phyloP scores from a whole-genome alignment of 1,284 basidiomycete genomes.

The Omphalotus olearius region DNA sequence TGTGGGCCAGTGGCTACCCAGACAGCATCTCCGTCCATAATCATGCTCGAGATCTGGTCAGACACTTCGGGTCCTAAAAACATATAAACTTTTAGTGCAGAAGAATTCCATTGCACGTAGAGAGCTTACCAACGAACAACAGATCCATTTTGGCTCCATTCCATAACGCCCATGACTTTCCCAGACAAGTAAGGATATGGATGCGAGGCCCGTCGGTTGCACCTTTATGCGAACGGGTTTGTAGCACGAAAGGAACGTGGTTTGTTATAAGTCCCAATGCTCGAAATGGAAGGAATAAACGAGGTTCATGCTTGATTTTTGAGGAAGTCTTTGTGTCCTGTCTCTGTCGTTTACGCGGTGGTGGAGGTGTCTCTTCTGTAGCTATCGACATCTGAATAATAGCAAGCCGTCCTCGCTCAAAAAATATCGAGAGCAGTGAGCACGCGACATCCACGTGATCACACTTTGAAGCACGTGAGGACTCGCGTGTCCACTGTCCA shows the following conservation, averaged over 20 bases:
- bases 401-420: not conserved
- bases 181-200: conserved; percentile 86
- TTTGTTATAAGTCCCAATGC: conserved; percentile 93
- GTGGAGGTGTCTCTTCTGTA: conserved; percentile 23
- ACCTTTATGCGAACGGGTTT: conserved; percentile 85
- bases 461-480: too few relatives aligned
- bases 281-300: conserved; percentile 92
- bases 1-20: conserved; percentile 75
- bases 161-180: conserved; percentile 94
- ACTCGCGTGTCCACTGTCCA: too few relatives aligned
- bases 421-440: conserved; percentile 1
- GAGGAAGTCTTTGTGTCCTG: conserved; percentile 16
- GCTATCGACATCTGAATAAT: conserved; percentile 10
- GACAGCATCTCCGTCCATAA: conserved; percentile 83
- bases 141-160: conserved; percentile 91
- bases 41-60: conserved; percentile 71
- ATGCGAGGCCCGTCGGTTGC: conserved; percentile 78
- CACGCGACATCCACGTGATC: conserved; percentile 6
- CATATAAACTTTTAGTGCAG: not conserved
- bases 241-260: conserved; percentile 85
- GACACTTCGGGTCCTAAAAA: conserved; percentile 54
- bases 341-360: conserved; percentile 38
- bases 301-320: conserved; percentile 31
- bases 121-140: conserved; percentile 83
- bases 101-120: not conserved